Conservation (phyloP, 805 yeast genomes). For the Candida methanosorbosa region DNA sequence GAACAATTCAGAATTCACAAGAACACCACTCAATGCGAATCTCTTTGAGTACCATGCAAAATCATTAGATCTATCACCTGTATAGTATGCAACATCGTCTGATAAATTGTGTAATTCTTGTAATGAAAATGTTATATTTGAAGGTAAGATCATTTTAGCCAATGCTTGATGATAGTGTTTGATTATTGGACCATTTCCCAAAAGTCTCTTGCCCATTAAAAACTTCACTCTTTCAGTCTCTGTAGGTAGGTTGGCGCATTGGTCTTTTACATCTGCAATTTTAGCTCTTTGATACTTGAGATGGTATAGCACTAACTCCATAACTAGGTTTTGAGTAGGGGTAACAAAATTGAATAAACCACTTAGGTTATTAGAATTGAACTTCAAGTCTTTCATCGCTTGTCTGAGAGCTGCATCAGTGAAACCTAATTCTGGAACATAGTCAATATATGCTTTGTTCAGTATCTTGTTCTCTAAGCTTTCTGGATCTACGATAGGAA, state of each 20-base stretch:
- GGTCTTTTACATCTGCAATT: conserved; percentile 22
- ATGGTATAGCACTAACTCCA: conserved; percentile 38
- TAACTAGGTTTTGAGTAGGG: conserved; percentile 22
- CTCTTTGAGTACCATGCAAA: conserved; percentile 93
- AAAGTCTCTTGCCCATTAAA: conserved; percentile 37
- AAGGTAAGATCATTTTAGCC: conserved; percentile 56
- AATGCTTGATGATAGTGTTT: conserved; percentile 40
- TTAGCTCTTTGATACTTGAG: conserved; percentile 33
- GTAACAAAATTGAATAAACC: conserved; percentile 29
- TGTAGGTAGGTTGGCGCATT: conserved; percentile 8
- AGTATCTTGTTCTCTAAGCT: conserved; percentile 32
- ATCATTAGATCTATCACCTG: conserved; percentile 75
- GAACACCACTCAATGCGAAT: conserved; percentile 56
- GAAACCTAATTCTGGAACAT: conserved; percentile 40
- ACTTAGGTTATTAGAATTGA: conserved; percentile 32
- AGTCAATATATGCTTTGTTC: conserved; percentile 18
- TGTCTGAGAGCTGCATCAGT: conserved; percentile 27
- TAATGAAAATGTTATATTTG: conserved; percentile 45
- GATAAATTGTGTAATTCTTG: conserved; percentile 65
- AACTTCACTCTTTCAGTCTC: conserved; percentile 17
- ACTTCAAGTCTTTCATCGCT: conserved; percentile 33
- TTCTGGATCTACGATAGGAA: conserved; percentile 20
- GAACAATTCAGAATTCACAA: conserved; percentile 69
- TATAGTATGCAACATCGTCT: conserved; percentile 74
- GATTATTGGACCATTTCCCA: conserved; percentile 40